A percentile compares a stretch with the other conserved stretches of the same genome.
phyloP scores from a whole-genome alignment of 495 filamentous ascomycete species.

The Aspergillus conjunctus region DNA sequence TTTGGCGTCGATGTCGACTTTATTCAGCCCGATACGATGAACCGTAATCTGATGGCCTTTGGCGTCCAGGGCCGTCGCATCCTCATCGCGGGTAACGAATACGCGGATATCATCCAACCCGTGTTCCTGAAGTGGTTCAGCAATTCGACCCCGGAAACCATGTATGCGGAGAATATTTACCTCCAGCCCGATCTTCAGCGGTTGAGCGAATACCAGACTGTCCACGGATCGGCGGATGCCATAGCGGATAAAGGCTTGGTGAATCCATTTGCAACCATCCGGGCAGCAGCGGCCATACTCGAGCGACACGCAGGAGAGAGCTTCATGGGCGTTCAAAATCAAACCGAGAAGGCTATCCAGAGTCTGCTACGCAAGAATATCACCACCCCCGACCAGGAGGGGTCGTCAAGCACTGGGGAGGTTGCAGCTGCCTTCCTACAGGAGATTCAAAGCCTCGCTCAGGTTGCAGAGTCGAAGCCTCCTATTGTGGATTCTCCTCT shows the following conservation, averaged over 20 bases:
- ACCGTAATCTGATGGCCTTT: constrained; percentile 6
- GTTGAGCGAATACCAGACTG: constrained; percentile 13
- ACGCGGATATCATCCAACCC: constrained; percentile 13
- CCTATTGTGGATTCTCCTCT: background rate
- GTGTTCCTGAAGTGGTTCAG: constrained; percentile 11
- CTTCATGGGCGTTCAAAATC: background rate
- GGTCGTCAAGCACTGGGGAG: constrained; percentile 1
- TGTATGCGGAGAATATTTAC: constrained; percentile 12
- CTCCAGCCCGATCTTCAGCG: background rate
- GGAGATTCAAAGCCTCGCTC: background rate
- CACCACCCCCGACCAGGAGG: constrained; percentile 5
- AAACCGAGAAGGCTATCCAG: constrained; percentile 1
- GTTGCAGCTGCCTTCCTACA: constrained; percentile 1
- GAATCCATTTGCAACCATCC: constrained; percentile 13
- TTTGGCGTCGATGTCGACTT: constrained; percentile 8
- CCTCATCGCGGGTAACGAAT: constrained; percentile 10
- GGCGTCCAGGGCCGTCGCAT: constrained; percentile 5
- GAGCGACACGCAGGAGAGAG: background rate
- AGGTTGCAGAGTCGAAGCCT: background rate
- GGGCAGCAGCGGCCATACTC: constrained; percentile 8
- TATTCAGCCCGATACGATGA: constrained; percentile 8
- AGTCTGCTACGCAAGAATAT: background rate
- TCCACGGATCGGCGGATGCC: constrained; percentile 8
- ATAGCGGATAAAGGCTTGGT: background rate
- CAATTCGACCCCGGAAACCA: constrained; percentile 5